phyloP scores from a whole-genome alignment of 176 grass and related monocot species.

The Oryza brachyantha region DNA sequence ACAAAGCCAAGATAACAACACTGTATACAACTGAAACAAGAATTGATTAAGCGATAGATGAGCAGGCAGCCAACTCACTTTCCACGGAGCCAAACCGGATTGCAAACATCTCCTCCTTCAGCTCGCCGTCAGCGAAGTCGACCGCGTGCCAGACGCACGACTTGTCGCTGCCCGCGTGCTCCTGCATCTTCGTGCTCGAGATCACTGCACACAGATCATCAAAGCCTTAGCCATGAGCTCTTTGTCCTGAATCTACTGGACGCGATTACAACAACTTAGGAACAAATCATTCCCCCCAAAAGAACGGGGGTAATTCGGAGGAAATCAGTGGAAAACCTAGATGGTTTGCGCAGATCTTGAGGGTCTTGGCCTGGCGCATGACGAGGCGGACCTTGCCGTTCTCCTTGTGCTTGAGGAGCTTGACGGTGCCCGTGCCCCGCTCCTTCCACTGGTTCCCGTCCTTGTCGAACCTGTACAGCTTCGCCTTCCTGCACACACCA shows the following conservation, averaged over 20 bases:
- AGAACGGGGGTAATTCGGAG: not conserved
- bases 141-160: slow-evolving; percentile 80
- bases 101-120: slow-evolving; percentile 81
- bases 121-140: slow-evolving; percentile 75
- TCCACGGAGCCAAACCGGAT: slow-evolving; percentile 82
- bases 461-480: slow-evolving; percentile 66
- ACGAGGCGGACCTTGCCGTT: slow-evolving; percentile 67
- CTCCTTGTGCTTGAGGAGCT: slow-evolving; percentile 65
- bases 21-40: not conserved
- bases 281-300: not conserved
- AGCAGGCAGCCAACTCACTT: slow-evolving; percentile 40
- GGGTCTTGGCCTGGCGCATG: slow-evolving; percentile 69
- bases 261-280: not conserved
- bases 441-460: slow-evolving; percentile 74
- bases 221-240: not conserved
- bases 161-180: slow-evolving; percentile 80
- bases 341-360: slow-evolving; percentile 70
- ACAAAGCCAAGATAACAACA: not conserved
- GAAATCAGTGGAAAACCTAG: slow-evolving; percentile 25
- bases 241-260: not conserved
- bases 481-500: slow-evolving; percentile 44
- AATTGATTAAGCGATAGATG: not conserved
- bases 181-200: slow-evolving; percentile 69
- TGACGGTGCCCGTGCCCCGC: slow-evolving; percentile 58
- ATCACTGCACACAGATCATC: slow-evolving; percentile 36